These are phyloP conservation scores for Begonia masoniana DNA, from an alignment of 306 rosid species.

Conservation along the genomic window DNA sequence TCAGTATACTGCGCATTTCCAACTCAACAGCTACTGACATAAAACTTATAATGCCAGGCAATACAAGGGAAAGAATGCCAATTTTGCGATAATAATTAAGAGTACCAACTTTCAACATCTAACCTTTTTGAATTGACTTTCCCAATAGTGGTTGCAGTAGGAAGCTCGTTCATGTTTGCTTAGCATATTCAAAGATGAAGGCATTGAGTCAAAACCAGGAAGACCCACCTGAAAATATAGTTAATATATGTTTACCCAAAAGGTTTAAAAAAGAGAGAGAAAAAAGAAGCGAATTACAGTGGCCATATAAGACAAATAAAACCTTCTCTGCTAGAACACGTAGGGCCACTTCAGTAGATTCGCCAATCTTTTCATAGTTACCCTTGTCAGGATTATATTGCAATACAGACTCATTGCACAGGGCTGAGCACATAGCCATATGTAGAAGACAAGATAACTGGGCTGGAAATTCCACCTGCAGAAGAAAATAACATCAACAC, in stretches of 20 bases:
- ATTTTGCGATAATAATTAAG: no score
- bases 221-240: conserved; percentile 66
- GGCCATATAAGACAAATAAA: conserved; percentile 7
- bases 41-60: no score
- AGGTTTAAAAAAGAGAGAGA: not conserved
- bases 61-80: no score
- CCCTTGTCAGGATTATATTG: conserved; percentile 95
- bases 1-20: no score
- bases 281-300: not conserved
- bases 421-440: conserved; percentile 87
- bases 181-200: conserved; percentile 80
- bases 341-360: conserved; percentile 98
- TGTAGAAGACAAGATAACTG: conserved; percentile 82
- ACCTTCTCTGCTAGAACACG: conserved; percentile 95
- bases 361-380: conserved; percentile 91
- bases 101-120: conserved; percentile 5
- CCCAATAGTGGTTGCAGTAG: conserved; percentile 96
- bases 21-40: no score
- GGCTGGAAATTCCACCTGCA: conserved; percentile 83
- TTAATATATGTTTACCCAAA: conserved; percentile 2
- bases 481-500: conserved; percentile 10
- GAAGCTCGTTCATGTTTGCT: conserved; percentile 95
- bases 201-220: conserved; percentile 95
- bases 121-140: conserved; percentile 86
- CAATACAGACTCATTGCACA: conserved; percentile 82